These are phyloP conservation scores for Platanthera guangdongensis DNA, from an alignment of 106 monocot genomes.

Conservation along the genomic window DNA sequence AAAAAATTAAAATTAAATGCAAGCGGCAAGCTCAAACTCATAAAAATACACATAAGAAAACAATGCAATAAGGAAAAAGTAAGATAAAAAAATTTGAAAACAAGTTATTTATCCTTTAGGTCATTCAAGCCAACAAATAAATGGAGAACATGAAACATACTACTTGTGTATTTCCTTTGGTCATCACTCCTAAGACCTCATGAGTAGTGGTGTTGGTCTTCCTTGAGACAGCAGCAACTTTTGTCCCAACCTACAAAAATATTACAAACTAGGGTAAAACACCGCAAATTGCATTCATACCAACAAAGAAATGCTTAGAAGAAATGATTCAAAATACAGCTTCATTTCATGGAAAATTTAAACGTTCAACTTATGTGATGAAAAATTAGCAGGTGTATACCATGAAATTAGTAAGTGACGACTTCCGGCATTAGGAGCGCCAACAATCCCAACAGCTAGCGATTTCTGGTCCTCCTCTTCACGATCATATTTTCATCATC, in stretches of 20 bases:
- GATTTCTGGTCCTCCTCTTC: conserved; percentile 81
- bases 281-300: neutral
- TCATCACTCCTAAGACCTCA: conserved; percentile 85
- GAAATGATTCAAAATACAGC: no score
- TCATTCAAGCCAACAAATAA: neutral
- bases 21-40: neutral
- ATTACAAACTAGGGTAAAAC: neutral
- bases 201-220: conserved; percentile 98
- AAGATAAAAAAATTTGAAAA: no score
- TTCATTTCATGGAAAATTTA: neutral
- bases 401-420: conserved; percentile 79
- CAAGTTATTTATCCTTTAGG: neutral
- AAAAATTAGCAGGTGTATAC: conserved; percentile 21
- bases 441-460: conserved; percentile 82
- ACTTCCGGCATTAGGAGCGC: conserved; percentile 95
- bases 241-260: conserved; percentile 53
- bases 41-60: neutral
- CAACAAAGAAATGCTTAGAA: neutral
- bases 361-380: neutral
- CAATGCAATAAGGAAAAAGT: neutral
- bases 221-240: conserved; percentile 90
- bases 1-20: neutral
- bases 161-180: conserved; percentile 87
- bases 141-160: conserved; percentile 33
- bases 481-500: conserved; percentile 34